phyloP scores from a whole-genome alignment of 1,139 yeast genomes.

The Pichia sp. region DNA sequence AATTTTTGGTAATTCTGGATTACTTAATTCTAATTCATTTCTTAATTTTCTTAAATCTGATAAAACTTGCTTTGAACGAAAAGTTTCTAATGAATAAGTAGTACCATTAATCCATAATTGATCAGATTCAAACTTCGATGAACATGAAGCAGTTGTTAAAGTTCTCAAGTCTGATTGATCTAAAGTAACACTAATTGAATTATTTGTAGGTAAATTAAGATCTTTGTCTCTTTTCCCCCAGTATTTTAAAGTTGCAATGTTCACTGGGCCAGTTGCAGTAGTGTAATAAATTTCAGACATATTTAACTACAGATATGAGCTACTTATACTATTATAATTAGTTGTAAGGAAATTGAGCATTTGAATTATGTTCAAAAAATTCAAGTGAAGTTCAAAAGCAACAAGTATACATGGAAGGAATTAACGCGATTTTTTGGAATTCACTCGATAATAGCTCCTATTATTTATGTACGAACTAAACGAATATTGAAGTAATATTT shows the following conservation, averaged over 20 bases:
- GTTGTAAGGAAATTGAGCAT: neutral
- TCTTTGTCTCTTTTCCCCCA: conserved; percentile 96
- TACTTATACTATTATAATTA: neutral
- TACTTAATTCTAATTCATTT: conserved; percentile 42
- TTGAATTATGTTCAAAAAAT: neutral
- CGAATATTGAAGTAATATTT: too few species aligned
- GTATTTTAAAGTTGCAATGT: conserved; percentile 84
- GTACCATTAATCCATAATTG: conserved; percentile 78
- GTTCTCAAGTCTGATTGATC: conserved; percentile 88
- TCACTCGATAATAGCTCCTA: too few species aligned
- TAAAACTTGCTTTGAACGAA: conserved; percentile 76
- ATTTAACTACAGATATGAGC: too few species aligned
- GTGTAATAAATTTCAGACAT: conserved; percentile 48
- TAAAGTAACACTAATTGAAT: conserved; percentile 89
- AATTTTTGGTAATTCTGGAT: conserved; percentile 51
- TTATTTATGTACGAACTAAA: too few species aligned
- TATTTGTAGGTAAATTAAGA: conserved; percentile 89
- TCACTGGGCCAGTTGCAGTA: conserved; percentile 93
- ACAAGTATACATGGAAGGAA: too few species aligned
- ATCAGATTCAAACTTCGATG: conserved; percentile 52
- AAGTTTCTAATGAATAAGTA: conserved; percentile 32
- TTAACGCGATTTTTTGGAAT: too few species aligned
- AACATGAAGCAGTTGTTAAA: conserved; percentile 78
- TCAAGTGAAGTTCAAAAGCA: too few species aligned
- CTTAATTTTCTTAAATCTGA: conserved; percentile 69